These are phyloP conservation scores for Saccharum spontaneum DNA, from an alignment of 176 grass and related monocot species.

Conservation along the genomic window DNA sequence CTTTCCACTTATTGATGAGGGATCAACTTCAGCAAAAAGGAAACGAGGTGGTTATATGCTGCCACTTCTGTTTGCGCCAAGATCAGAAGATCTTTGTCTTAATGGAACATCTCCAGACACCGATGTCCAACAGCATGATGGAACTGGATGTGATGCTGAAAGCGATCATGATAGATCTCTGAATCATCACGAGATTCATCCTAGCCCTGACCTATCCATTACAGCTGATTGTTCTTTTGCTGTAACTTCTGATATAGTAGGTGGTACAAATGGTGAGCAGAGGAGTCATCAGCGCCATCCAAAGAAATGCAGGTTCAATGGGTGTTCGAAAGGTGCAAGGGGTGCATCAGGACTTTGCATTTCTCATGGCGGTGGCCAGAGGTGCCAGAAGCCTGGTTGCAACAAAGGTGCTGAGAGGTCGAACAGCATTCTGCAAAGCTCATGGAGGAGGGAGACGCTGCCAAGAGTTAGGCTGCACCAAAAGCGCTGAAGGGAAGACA, in stretches of 20 bases:
- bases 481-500: conserved; percentile 90
- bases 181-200: conserved; percentile 30
- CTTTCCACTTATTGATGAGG: conserved; percentile 67
- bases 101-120: conserved; percentile 15
- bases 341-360: conserved; percentile 86
- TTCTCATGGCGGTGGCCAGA: conserved; percentile 81
- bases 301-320: conserved; percentile 90
- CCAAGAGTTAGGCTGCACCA: conserved; percentile 81
- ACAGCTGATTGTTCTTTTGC: conserved; percentile 56
- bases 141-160: conserved; percentile 23
- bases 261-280: conserved; percentile 30
- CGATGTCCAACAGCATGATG: conserved; percentile 24
- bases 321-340: conserved; percentile 81
- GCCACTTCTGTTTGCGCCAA: conserved; percentile 69
- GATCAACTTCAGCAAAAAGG: conserved; percentile 88
- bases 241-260: conserved; percentile 44
- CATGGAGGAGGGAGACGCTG: conserved; percentile 88
- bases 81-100: conserved; percentile 40
- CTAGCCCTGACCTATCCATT: conserved; percentile 58
- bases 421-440: conserved; percentile 79
- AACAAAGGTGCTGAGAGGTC: conserved; percentile 87
- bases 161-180: conserved; percentile 16
- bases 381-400: conserved; percentile 87
- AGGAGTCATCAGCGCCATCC: conserved; percentile 56
- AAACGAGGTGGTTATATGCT: conserved; percentile 71